These are phyloP conservation scores for Camelina hispida DNA, from an alignment of 345 rosid genomes.

Conservation along the genomic window DNA sequence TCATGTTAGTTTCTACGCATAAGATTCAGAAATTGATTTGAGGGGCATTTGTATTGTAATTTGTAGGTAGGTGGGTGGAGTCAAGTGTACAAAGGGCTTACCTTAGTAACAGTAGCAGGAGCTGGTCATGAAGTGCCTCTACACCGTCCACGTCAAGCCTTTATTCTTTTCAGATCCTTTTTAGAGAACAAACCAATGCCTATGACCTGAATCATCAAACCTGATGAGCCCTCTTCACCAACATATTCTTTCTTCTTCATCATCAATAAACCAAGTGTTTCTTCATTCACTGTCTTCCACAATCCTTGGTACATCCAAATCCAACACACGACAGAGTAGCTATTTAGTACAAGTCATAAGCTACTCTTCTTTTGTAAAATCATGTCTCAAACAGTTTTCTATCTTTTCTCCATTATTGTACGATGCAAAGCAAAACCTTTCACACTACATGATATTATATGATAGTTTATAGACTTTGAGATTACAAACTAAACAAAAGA, in stretches of 20 bases:
- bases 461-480: neutral
- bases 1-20: constrained; percentile 29
- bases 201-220: constrained; percentile 25
- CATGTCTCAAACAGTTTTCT: neutral
- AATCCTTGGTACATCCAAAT: constrained; percentile 6
- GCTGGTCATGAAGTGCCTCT: constrained; percentile 97
- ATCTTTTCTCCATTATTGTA: constrained; percentile 3
- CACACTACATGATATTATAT: constrained; percentile 10
- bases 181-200: constrained; percentile 81
- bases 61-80: constrained; percentile 95
- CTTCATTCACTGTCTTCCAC: constrained; percentile 18
- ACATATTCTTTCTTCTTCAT: constrained; percentile 23
- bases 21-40: neutral
- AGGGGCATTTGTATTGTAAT: neutral
- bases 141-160: constrained; percentile 85
- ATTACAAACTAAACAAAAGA: constrained; percentile 5
- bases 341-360: constrained; percentile 4
- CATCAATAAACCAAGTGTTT: constrained; percentile 31
- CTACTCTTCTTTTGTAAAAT: constrained; percentile 20
- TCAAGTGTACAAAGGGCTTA: constrained; percentile 87
- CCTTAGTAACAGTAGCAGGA: constrained; percentile 79
- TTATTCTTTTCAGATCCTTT: constrained; percentile 82
- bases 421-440: neutral
- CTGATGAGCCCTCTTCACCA: constrained; percentile 15
- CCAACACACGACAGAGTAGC: neutral